These are phyloP conservation scores for Carex kokanica DNA, from an alignment of 176 grass and related monocot genomes.

Conservation along the genomic window DNA sequence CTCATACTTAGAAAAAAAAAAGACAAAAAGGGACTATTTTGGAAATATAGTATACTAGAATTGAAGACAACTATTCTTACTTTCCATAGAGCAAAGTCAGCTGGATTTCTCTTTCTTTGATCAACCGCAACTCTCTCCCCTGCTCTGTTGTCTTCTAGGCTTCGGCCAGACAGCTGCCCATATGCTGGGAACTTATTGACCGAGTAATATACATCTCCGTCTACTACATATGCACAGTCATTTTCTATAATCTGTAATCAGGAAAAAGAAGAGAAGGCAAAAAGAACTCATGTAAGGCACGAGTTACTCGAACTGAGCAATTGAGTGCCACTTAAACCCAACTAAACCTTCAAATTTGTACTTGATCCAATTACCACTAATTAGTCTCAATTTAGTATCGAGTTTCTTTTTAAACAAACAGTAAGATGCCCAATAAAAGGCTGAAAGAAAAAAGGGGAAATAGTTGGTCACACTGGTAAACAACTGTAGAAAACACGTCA, in stretches of 20 bases:
- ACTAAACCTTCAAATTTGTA: not conserved
- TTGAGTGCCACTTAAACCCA: not conserved
- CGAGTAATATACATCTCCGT: constrained; percentile 87
- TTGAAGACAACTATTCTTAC: constrained; percentile 31
- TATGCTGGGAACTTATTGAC: constrained; percentile 82
- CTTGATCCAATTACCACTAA: not conserved
- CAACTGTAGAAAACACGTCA: not conserved
- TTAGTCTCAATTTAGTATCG: not conserved
- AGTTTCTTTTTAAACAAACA: not conserved
- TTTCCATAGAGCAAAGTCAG: constrained; percentile 99
- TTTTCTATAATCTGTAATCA: constrained; percentile 71
- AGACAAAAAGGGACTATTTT: not conserved
- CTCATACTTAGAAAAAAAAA: not conserved
- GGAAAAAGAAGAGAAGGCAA: constrained; percentile 36
- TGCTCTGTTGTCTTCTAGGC: constrained; percentile 90
- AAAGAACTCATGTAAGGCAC: constrained; percentile 2
- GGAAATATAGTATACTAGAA: not conserved
- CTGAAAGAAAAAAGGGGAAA: not conserved
- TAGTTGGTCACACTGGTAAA: not conserved
- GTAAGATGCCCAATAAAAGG: not conserved
- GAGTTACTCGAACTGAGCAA: not conserved
- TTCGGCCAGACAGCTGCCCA: constrained; percentile 81
- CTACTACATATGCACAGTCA: constrained; percentile 71
- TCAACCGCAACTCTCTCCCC: constrained; percentile 93
- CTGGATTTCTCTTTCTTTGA: constrained; percentile 86